Evolutionary conservation across 805 yeast species (phyloP).

Genomic region (Priceomyces haplophilus): DNA sequence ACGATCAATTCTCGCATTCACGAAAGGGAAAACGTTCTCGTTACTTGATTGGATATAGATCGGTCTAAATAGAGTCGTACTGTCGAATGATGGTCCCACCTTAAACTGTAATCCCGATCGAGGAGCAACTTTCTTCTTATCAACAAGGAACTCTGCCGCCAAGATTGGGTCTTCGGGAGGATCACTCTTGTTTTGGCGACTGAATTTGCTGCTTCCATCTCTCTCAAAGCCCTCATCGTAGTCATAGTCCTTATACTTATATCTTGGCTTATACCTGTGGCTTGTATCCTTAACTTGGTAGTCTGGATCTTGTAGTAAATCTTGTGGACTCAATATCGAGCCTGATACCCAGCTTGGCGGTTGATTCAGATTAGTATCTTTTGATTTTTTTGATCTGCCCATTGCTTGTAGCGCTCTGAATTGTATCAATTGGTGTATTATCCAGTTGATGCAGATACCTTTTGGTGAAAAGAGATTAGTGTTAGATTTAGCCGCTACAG

Average conservation of each 20-base stretch:
- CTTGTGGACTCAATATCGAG: background rate
- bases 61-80: conserved; percentile 23
- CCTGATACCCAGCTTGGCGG: background rate
- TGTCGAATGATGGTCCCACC: conserved; percentile 58
- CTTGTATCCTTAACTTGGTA: background rate
- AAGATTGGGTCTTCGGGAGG: background rate
- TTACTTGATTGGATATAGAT: conserved; percentile 27
- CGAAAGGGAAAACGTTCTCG: conserved; percentile 33
- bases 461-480: background rate
- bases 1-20: conserved; percentile 58
- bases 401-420: background rate
- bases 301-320: background rate
- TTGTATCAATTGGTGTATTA: background rate
- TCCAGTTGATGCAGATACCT: background rate
- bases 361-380: background rate
- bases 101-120: conserved; percentile 63
- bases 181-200: background rate
- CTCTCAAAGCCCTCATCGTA: background rate
- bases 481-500: conserved; percentile 2
- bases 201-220: background rate
- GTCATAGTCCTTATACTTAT: background rate
- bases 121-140: conserved; percentile 53
- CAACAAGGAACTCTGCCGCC: conserved; percentile 2
- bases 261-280: background rate
- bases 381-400: background rate